Evolutionary conservation across 441 rosid species (phyloP).

Genomic region (Arabidopsis hybrid): DNA sequence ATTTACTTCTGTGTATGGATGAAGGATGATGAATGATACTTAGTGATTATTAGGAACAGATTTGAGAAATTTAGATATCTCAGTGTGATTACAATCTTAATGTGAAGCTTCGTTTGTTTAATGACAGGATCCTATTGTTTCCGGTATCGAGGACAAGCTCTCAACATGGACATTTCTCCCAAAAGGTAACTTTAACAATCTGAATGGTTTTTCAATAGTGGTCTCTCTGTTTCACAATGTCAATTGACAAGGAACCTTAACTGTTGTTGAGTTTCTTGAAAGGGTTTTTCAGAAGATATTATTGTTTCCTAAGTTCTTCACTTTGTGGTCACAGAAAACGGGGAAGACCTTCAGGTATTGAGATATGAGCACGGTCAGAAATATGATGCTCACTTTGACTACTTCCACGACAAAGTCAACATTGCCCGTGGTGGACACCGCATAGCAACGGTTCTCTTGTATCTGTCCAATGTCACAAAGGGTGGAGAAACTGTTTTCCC

Average conservation of each 20-base stretch:
- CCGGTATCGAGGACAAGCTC: slow-evolving; percentile 92
- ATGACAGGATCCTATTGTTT: slow-evolving; percentile 84
- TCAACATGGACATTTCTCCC: slow-evolving; percentile 97
- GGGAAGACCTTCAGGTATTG: slow-evolving; percentile 89
- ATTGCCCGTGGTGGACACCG: slow-evolving; percentile 98
- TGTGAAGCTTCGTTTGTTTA: slow-evolving; percentile 34
- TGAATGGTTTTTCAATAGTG: not conserved
- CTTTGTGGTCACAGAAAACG: slow-evolving; percentile 67
- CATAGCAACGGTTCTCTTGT: slow-evolving; percentile 86
- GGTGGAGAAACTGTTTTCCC: slow-evolving; percentile 99
- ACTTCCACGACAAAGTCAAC: slow-evolving; percentile 88
- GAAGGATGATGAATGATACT: not conserved
- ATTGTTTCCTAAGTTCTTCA: slow-evolving; percentile 17
- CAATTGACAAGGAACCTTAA: not conserved
- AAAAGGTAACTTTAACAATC: slow-evolving; percentile 58
- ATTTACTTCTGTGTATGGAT: not conserved
- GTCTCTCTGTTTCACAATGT: not conserved
- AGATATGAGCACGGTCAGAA: slow-evolving; percentile 93
- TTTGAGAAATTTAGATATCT: not conserved
- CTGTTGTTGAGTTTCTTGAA: slow-evolving; percentile 5
- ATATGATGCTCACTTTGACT: slow-evolving; percentile 90
- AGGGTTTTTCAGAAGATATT: not conserved
- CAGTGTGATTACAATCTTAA: not conserved
- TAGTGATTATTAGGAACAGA: not conserved
- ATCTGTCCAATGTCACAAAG: slow-evolving; percentile 81